A percentile compares a stretch with the other conserved stretches of the same genome.
Conservation (phyloP, 305 asterid genomes). For the Vinca major region DNA sequence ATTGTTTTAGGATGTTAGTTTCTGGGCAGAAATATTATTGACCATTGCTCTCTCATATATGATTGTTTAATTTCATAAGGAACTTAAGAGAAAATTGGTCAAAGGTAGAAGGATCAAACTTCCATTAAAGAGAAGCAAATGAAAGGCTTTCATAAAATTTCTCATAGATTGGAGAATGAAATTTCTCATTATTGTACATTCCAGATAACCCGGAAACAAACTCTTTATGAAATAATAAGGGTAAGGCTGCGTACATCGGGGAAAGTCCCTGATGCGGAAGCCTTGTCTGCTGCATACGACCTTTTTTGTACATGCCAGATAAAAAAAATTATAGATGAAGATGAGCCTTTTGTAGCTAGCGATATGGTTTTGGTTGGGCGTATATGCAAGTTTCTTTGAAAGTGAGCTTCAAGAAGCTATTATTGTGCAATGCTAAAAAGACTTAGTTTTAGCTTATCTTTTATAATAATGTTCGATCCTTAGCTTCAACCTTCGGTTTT, state of each 20-base stretch:
- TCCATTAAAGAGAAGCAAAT: no score
- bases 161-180: neutral
- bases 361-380: neutral
- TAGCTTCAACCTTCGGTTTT: neutral
- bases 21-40: neutral
- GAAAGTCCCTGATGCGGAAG: no score
- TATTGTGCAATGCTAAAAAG: neutral
- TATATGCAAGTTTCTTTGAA: neutral
- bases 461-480: no score
- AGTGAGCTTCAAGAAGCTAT: neutral
- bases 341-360: neutral
- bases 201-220: no score
- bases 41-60: neutral
- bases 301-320: no score
- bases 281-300: no score
- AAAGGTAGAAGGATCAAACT: neutral
- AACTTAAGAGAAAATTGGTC: neutral
- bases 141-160: no score
- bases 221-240: no score
- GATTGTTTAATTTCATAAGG: neutral
- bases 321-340: no score
- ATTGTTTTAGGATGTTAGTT: neutral
- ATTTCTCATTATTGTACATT: no score
- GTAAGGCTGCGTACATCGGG: no score
- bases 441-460: neutral